A percentile compares a stretch with the other conserved stretches of the same genome.
Conservation (phyloP, 2,329 filamentous ascomycete genomes). For the Aspergillus chevalieri region DNA sequence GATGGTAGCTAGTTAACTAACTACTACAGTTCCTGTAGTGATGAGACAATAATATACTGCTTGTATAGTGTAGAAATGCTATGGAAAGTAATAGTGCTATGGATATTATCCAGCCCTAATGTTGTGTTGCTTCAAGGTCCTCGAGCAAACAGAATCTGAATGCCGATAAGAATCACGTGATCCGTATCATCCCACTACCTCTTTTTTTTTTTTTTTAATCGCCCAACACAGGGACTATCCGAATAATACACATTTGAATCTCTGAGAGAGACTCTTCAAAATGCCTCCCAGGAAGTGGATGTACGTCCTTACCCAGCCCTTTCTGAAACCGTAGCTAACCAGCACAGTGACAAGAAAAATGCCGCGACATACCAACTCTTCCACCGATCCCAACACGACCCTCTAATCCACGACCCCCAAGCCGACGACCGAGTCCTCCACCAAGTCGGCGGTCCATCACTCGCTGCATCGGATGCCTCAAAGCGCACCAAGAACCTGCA, state of each 20-base stretch:
- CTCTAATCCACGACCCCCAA: conserved; percentile 84
- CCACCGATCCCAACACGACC: conserved; percentile 94
- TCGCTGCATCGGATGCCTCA: conserved; percentile 23
- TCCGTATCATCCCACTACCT: conserved; percentile 19
- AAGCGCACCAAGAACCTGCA: conserved; percentile 56
- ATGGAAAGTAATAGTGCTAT: neutral
- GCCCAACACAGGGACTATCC: neutral
- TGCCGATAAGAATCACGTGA: conserved; percentile 26
- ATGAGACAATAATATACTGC: neutral
- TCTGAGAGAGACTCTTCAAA: conserved; percentile 30
- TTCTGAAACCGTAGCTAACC: conserved; percentile 5
- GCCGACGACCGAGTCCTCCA: conserved; percentile 89
- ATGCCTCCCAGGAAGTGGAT: conserved; percentile 74
- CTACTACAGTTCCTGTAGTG: neutral
- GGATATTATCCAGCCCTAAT: neutral
- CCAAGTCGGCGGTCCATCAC: conserved; percentile 46
- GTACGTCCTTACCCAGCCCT: conserved; percentile 39
- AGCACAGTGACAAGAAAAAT: conserved; percentile 72
- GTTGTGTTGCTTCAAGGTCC: neutral
- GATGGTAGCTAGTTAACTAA: too few species aligned
- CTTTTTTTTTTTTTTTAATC: conserved; percentile 16
- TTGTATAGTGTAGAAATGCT: neutral
- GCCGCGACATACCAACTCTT: conserved; percentile 92
- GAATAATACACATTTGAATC: neutral
- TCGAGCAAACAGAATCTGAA: neutral